Evolutionary conservation across 495 filamentous ascomycete genomes (phyloP).

Genomic region (Daldinia childiae): DNA sequence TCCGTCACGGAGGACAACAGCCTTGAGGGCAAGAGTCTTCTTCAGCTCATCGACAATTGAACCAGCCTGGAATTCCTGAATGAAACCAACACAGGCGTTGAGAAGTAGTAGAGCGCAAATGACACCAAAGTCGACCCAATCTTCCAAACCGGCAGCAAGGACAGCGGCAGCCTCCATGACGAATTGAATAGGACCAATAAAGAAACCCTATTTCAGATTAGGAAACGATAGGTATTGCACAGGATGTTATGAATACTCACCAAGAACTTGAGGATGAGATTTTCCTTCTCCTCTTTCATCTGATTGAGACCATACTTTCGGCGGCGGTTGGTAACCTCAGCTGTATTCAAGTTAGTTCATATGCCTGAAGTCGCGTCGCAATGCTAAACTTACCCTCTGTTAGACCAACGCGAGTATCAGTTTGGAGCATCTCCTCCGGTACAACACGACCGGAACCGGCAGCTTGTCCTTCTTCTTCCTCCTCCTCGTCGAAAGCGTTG

Average conservation of each 20-base stretch:
- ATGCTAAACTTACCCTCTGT: conserved; percentile 55
- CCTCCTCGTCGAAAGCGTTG: conserved; percentile 66
- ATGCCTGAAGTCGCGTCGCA: neutral
- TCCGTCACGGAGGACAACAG: conserved; percentile 82
- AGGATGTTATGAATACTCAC: conserved; percentile 32
- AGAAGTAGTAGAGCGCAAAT: conserved; percentile 77
- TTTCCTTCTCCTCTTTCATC: conserved; percentile 90
- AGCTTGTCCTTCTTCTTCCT: conserved; percentile 56
- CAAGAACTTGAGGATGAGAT: conserved; percentile 83
- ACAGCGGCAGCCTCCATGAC: conserved; percentile 89
- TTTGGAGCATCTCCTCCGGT: conserved; percentile 74
- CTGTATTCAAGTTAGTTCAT: conserved; percentile 33
- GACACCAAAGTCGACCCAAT: conserved; percentile 86
- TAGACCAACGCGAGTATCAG: conserved; percentile 74
- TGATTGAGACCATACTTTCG: conserved; percentile 87
- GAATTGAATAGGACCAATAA: conserved; percentile 91
- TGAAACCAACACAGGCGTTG: conserved; percentile 86
- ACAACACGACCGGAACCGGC: conserved; percentile 64
- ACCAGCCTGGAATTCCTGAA: conserved; percentile 89
- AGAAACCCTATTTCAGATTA: conserved; percentile 63
- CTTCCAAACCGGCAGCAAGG: conserved; percentile 80
- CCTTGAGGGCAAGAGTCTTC: conserved; percentile 87
- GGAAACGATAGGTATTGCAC: neutral
- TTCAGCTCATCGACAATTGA: conserved; percentile 93
- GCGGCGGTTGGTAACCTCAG: conserved; percentile 73